These are phyloP conservation scores for Arachis stenosperma DNA, from an alignment of 306 rosid genomes.

Conservation along the genomic window DNA sequence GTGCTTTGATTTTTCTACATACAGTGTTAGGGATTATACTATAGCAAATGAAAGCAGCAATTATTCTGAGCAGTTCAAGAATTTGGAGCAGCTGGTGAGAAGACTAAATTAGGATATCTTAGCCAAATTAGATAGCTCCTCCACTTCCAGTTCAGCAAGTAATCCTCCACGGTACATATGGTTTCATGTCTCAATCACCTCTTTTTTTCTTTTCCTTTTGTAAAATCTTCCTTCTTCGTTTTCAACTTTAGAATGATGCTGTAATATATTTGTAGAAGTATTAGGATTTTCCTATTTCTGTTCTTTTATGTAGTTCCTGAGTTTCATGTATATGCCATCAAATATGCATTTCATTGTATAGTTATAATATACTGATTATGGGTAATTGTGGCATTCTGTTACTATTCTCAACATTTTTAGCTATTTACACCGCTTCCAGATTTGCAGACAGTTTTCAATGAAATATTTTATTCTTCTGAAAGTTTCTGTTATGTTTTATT, in stretches of 20 bases:
- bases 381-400: neutral
- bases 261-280: neutral
- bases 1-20: neutral
- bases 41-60: slow-evolving; percentile 59
- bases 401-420: neutral
- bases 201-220: neutral
- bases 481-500: neutral
- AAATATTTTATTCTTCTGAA: neutral
- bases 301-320: neutral
- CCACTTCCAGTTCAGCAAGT: slow-evolving; percentile 48
- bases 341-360: neutral
- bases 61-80: slow-evolving; percentile 68
- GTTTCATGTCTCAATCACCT: neutral
- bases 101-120: slow-evolving; percentile 51
- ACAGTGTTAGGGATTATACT: slow-evolving; percentile 71
- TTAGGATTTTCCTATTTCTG: neutral
- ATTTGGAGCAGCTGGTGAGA: slow-evolving; percentile 70
- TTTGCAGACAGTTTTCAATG: neutral
- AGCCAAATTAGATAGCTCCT: slow-evolving; percentile 58
- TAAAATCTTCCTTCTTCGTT: too few relatives aligned
- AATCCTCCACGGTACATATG: slow-evolving; percentile 54
- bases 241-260: neutral
- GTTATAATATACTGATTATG: neutral
- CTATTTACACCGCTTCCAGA: neutral
- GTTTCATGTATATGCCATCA: neutral